Conservation (phyloP, 441 rosid species). For the Erodium texanum region DNA sequence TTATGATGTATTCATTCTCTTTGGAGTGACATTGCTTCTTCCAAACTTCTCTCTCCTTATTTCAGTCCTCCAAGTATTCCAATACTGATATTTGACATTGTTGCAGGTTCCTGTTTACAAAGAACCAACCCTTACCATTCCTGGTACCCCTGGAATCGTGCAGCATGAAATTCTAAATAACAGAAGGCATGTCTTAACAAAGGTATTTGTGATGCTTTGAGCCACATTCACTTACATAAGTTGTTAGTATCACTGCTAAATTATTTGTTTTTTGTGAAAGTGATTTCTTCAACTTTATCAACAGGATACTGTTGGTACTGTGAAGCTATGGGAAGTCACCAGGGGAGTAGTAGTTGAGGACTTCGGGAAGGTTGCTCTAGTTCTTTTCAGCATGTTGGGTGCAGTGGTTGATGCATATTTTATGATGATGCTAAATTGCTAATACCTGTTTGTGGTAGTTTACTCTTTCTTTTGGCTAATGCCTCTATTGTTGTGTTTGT, state of each 20-base stretch:
- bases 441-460: neutral
- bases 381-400: conserved; percentile 4
- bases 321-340: conserved; percentile 95
- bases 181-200: conserved; percentile 88
- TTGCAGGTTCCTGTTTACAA: conserved; percentile 70
- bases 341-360: conserved; percentile 77
- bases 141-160: conserved; percentile 86
- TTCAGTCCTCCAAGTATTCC: conserved; percentile 1
- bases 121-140: conserved; percentile 63
- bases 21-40: neutral
- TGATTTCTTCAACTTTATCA: conserved; percentile 17
- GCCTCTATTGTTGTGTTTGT: neutral
- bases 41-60: neutral
- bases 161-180: conserved; percentile 94
- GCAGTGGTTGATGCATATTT: neutral
- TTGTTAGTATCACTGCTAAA: conserved; percentile 5
- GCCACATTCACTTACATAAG: neutral
- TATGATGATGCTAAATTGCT: neutral
- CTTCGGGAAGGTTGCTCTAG: conserved; percentile 66
- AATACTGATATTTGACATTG: conserved; percentile 8
- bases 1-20: neutral
- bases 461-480: neutral
- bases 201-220: conserved; percentile 39
- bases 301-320: conserved; percentile 85
- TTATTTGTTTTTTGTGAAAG: neutral